Percentiles rank a stretch among this genome's conserved stretches.
These are phyloP conservation scores for Tetrapyrgos nigripes DNA, from an alignment of 1,284 basidiomycete genomes.

Conservation along the genomic window DNA sequence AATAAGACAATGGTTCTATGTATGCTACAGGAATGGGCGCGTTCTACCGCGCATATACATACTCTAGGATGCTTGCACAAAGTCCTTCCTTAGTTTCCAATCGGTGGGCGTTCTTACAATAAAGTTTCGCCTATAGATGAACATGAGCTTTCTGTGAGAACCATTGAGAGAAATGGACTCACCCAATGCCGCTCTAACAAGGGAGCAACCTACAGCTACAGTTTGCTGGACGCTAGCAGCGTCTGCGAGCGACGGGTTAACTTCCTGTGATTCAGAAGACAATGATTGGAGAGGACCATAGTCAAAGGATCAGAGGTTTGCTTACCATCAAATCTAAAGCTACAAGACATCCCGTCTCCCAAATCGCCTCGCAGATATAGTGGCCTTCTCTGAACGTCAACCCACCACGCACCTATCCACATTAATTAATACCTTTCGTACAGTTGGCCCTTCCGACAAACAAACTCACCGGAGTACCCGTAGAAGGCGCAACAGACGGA, in stretches of 20 bases:
- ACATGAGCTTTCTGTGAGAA: not conserved
- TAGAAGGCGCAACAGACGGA: slow-evolving; percentile 93
- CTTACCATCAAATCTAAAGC: slow-evolving; percentile 91
- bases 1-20: too few species aligned
- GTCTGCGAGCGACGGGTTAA: slow-evolving; percentile 91
- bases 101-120: slow-evolving; percentile 25
- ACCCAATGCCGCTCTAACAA: slow-evolving; percentile 92
- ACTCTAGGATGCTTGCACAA: too few species aligned
- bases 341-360: slow-evolving; percentile 93
- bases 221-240: slow-evolving; percentile 83
- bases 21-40: too few species aligned
- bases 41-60: too few species aligned
- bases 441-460: not conserved
- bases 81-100: not conserved
- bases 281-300: slow-evolving; percentile 1
- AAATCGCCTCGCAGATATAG: slow-evolving; percentile 95
- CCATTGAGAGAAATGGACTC: slow-evolving; percentile 34
- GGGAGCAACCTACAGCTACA: slow-evolving; percentile 92
- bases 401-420: slow-evolving; percentile 83
- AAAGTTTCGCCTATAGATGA: slow-evolving; percentile 43
- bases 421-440: not conserved
- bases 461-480: slow-evolving; percentile 83
- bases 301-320: slow-evolving; percentile 16
- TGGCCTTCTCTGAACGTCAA: slow-evolving; percentile 97
- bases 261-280: slow-evolving; percentile 73